Percentiles rank a stretch among this genome's conserved stretches.
Conservation (phyloP, 106 monocot species). For the Gastrodia elata region DNA sequence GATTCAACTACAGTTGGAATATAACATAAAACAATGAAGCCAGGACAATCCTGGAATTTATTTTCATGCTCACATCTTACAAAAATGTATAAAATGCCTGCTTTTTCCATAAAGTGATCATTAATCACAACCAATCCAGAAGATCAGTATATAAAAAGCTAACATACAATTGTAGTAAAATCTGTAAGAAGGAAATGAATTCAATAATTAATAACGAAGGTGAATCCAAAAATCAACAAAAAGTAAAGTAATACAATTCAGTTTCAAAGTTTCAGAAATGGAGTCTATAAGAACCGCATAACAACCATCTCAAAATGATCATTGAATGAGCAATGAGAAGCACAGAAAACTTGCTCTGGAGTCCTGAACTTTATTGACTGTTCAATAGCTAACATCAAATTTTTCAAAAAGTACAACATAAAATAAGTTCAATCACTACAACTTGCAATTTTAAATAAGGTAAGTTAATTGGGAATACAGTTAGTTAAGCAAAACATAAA, state of each 20-base stretch:
- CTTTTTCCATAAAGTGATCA: neutral
- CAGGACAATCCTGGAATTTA: neutral
- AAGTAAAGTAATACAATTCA: neutral
- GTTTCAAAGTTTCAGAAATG: neutral
- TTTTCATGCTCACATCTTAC: neutral
- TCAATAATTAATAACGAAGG: neutral
- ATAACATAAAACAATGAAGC: neutral
- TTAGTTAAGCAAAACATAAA: no score
- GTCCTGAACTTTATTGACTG: neutral
- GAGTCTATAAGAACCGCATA: neutral
- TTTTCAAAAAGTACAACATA: no score
- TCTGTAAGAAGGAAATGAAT: neutral
- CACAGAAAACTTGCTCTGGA: neutral
- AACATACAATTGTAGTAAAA: neutral
- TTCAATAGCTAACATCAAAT: neutral
- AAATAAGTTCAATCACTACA: no score
- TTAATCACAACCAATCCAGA: neutral
- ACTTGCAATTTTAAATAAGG: no score
- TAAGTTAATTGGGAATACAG: no score
- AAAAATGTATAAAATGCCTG: neutral
- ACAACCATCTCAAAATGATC: neutral
- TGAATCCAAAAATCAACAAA: neutral
- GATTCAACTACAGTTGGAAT: conserved; percentile 11
- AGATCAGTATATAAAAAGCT: neutral
- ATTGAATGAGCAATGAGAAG: neutral